Conservation (phyloP, 306 rosid genomes). For the Vigna nakashimae region DNA sequence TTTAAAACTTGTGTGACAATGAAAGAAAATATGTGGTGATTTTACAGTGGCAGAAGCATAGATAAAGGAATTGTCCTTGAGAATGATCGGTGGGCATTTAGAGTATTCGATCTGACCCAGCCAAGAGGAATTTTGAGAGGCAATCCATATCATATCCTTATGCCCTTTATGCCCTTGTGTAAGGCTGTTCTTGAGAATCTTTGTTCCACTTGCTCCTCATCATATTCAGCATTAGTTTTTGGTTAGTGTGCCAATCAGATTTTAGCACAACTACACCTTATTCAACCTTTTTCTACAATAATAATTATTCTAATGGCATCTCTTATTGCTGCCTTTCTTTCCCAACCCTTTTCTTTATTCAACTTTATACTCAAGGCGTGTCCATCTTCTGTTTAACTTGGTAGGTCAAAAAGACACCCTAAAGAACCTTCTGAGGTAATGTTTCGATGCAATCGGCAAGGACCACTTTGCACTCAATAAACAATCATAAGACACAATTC, state of each 20-base stretch:
- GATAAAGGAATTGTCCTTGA: conserved; percentile 8
- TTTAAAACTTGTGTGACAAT: not conserved
- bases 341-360: conserved; percentile 5
- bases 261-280: conserved; percentile 37
- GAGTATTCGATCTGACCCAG: conserved; percentile 20
- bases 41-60: conserved; percentile 9
- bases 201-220: conserved; percentile 38
- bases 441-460: conserved; percentile 37
- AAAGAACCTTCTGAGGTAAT: conserved; percentile 49
- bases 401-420: conserved; percentile 46
- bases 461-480: conserved; percentile 33
- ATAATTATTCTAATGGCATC: conserved; percentile 69
- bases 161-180: not conserved
- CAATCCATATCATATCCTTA: conserved; percentile 26
- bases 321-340: conserved; percentile 68
- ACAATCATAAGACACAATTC: conserved; percentile 12
- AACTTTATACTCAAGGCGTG: conserved; percentile 51
- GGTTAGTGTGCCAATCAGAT: conserved; percentile 49
- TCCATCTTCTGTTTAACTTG: conserved; percentile 40
- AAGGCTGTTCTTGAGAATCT: conserved; percentile 54
- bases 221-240: conserved; percentile 42
- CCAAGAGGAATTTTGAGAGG: conserved; percentile 33
- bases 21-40: conserved; percentile 32
- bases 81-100: conserved; percentile 24
- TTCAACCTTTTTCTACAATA: conserved; percentile 49